Conservation (phyloP, 306 rosid species). For the Malus asiatica region DNA sequence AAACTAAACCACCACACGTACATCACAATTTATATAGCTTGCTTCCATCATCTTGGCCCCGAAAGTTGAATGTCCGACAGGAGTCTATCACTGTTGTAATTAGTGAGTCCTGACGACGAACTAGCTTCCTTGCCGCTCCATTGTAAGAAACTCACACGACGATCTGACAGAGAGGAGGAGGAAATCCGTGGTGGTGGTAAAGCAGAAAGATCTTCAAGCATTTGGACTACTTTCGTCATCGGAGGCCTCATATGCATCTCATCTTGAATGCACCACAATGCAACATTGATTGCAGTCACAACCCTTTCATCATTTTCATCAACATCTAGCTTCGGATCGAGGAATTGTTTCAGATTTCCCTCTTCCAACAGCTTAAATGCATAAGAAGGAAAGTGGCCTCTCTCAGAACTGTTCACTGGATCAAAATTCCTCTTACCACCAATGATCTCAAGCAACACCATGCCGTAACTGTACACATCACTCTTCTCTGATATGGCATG, state of each 20-base stretch:
- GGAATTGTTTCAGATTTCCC: slow-evolving; percentile 49
- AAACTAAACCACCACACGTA: neutral
- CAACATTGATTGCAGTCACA: slow-evolving; percentile 50
- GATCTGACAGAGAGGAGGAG: slow-evolving; percentile 3
- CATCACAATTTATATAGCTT: neutral
- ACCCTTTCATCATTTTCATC: slow-evolving; percentile 42
- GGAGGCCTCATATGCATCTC: slow-evolving; percentile 81
- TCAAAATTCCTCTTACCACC: slow-evolving; percentile 84
- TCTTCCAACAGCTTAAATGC: slow-evolving; percentile 90
- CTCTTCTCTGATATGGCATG: slow-evolving; percentile 96
- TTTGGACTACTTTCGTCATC: slow-evolving; percentile 84
- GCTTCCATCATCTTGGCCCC: slow-evolving; percentile 22
- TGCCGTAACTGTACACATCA: slow-evolving; percentile 88
- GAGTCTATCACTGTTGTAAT: slow-evolving; percentile 12
- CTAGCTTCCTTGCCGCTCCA: slow-evolving; percentile 25
- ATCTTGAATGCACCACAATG: slow-evolving; percentile 90
- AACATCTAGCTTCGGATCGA: slow-evolving; percentile 34
- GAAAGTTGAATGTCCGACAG: slow-evolving; percentile 24
- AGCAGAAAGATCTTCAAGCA: slow-evolving; percentile 55
- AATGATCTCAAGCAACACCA: slow-evolving; percentile 79
- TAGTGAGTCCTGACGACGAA: slow-evolving; percentile 2
- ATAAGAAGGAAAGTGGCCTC: slow-evolving; percentile 67
- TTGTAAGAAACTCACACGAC: slow-evolving; percentile 2
- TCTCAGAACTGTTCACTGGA: slow-evolving; percentile 49
- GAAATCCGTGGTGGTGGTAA: slow-evolving; percentile 7